Conservation (phyloP, 1,284 basidiomycete genomes). For the Bjerkandera adusta region DNA sequence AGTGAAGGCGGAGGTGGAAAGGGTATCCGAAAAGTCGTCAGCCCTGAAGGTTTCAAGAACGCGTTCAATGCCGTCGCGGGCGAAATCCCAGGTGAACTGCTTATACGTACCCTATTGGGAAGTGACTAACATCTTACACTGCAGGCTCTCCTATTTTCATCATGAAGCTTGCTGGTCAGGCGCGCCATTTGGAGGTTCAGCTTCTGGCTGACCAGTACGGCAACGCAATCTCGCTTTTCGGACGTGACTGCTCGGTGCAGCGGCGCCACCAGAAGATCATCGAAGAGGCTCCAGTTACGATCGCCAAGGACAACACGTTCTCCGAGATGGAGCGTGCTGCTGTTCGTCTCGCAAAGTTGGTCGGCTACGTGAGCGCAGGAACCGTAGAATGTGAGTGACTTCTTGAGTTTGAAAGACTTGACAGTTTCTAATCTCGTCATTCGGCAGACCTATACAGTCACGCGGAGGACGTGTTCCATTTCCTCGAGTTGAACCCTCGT, state of each 20-base stretch:
- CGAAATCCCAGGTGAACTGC: constrained; percentile 86
- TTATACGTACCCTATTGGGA: constrained; percentile 18
- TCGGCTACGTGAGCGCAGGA: constrained; percentile 98
- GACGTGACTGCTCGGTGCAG: constrained; percentile 99
- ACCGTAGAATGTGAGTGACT: constrained; percentile 87
- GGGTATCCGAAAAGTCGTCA: constrained; percentile 93
- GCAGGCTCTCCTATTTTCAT: constrained; percentile 98
- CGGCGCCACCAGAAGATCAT: constrained; percentile 99
- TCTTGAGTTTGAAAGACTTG: constrained; percentile 1
- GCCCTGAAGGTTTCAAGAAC: constrained; percentile 87
- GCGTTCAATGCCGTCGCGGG: constrained; percentile 92
- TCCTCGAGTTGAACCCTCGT: constrained; percentile 99
- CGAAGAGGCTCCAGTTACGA: constrained; percentile 98
- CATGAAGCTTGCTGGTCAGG: constrained; percentile 98
- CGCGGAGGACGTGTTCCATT: constrained; percentile 91
- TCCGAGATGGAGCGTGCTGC: constrained; percentile 99
- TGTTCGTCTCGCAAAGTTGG: constrained; percentile 95
- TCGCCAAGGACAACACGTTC: constrained; percentile 90
- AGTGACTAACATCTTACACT: constrained; percentile 17
- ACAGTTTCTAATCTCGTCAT: constrained; percentile 5
- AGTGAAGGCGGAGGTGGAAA: constrained; percentile 99
- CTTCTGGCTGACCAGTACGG: constrained; percentile 99
- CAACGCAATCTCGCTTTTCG: constrained; percentile 98
- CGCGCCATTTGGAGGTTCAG: constrained; percentile 98
- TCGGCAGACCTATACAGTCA: constrained; percentile 89